A percentile compares a stretch with the other conserved stretches of the same genome.
Conservation (phyloP, 108 stramenopile species). For the Stephanodiscus minutulus region DNA sequence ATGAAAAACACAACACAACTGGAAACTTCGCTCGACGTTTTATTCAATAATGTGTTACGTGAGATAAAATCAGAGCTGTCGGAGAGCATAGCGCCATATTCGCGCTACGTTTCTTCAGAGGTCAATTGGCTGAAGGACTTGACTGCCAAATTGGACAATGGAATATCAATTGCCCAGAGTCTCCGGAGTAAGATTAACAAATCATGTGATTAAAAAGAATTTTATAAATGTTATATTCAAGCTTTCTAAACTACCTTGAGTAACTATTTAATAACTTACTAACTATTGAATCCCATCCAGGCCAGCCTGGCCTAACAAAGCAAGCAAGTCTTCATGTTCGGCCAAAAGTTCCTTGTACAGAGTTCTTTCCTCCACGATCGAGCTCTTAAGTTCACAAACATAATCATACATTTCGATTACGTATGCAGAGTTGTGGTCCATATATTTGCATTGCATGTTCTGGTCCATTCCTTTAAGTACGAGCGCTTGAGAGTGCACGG, state of each 20-base stretch:
- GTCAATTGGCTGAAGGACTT: conserved; percentile 50
- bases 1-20: conserved; percentile 30
- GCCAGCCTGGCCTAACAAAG: conserved; percentile 48
- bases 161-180: conserved; percentile 39
- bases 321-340: conserved; percentile 76
- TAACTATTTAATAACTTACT: background rate
- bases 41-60: conserved; percentile 53
- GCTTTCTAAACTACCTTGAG: background rate
- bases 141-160: conserved; percentile 51
- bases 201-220: conserved; percentile 11
- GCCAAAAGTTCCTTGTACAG: conserved; percentile 64
- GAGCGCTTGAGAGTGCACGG: conserved; percentile 14
- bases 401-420: conserved; percentile 59
- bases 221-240: background rate
- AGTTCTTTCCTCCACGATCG: conserved; percentile 64
- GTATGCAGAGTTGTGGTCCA: conserved; percentile 24
- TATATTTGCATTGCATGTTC: conserved; percentile 12
- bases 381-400: conserved; percentile 56
- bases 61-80: conserved; percentile 54
- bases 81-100: conserved; percentile 69
- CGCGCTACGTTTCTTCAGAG: conserved; percentile 66
- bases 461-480: conserved; percentile 25
- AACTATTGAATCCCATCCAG: conserved; percentile 16
- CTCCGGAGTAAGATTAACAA: conserved; percentile 64
- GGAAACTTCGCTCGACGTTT: conserved; percentile 38